Base-by-base conservation (phyloP, 2,329 filamentous ascomycete species). In the Ophiocordyceps australis region DNA sequence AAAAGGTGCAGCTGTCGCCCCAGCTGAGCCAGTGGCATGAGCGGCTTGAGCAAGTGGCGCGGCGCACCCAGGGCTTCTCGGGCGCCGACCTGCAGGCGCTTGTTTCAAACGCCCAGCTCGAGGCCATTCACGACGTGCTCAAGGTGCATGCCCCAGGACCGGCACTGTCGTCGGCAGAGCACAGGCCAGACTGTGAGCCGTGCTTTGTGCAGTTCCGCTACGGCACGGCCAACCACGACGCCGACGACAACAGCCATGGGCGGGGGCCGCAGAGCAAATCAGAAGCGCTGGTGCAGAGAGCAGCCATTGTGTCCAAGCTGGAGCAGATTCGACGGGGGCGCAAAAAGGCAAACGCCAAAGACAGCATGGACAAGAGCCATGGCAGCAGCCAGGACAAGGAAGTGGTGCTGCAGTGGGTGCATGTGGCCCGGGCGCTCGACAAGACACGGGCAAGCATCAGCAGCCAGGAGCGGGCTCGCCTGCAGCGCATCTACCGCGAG, bases 21-120 rank as follows among this genome's bases (percentile, higher is more conserved):
- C 69, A 76, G 28, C 58, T 93, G 11, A 52, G 67, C 9, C 55
- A 62, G 25, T 55, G 55, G 3, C 55, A 61, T 14, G 56, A 59
- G 9, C 63, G 61, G 7, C 50, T 92, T 17, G 55, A 54, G n/a
- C 79, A 85, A 32, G 68, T 98, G 14, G 86, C 83, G 0, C 59
- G 57, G 11, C 61, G 70, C 11, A 95, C 86, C 0, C 77, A 89
- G 31, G 89, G 89, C 8, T 94, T 91, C 47, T 89, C 81, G 0
- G 89, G 89, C 9, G 89, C 89, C 2, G 89, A 98, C 52, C 59
- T 98, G 4, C 89, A 98, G 48, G 89, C 86, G 0, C 65, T 98
- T 6, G 74, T 95, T 22, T 94, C 92, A 40, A 98, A 98, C 38
- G 85, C 89, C 1, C 89, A 98, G 46, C 65, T 98, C 5, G 86